Conservation (phyloP, 352 stramenopile species). For the Phytophthora litchii region DNA sequence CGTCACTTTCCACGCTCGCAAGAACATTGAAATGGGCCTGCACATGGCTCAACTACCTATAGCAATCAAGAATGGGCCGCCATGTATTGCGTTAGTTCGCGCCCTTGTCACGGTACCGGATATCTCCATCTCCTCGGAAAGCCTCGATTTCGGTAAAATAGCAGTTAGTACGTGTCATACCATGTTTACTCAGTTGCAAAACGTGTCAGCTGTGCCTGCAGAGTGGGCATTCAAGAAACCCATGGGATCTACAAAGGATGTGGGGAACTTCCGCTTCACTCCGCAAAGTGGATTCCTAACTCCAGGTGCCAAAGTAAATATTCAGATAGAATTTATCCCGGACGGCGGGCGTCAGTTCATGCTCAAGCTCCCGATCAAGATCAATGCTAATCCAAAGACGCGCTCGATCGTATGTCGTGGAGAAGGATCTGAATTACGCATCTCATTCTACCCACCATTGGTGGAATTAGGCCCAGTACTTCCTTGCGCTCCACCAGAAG, state of each 20-base stretch:
- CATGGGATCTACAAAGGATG: conserved; percentile 83
- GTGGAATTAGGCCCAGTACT: conserved; percentile 90
- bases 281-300: conserved; percentile 76
- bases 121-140: conserved; percentile 80
- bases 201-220: conserved; percentile 84
- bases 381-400: conserved; percentile 80
- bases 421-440: conserved; percentile 74
- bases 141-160: conserved; percentile 91
- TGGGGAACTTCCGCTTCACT: conserved; percentile 80
- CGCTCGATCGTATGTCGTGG: conserved; percentile 78
- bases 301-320: conserved; percentile 80
- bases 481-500: conserved; percentile 56
- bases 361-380: conserved; percentile 90
- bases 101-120: conserved; percentile 93
- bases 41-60: conserved; percentile 87
- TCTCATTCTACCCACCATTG: conserved; percentile 84
- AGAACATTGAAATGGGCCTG: conserved; percentile 81
- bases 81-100: conserved; percentile 83
- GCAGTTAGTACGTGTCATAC: conserved; percentile 88
- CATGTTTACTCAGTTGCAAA: conserved; percentile 93
- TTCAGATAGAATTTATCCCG: conserved; percentile 92
- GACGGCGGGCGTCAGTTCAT: conserved; percentile 77
- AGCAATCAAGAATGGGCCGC: conserved; percentile 90
- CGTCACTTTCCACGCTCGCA: conserved; percentile 91
- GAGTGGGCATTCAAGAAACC: conserved; percentile 93